Evolutionary conservation across 768 basidiomycete genomes (phyloP).

Genomic region (Nevesoporus exiguus): DNA sequence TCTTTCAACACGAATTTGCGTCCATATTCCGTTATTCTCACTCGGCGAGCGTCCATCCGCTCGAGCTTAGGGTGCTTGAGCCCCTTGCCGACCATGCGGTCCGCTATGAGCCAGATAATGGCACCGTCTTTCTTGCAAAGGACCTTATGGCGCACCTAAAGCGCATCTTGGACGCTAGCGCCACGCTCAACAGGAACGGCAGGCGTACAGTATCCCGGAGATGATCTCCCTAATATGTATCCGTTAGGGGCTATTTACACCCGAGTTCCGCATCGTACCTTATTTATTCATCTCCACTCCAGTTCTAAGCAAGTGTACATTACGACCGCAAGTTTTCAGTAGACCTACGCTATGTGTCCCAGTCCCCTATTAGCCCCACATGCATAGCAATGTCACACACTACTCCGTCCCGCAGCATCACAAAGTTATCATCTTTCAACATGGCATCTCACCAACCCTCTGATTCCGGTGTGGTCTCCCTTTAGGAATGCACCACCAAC

Average conservation of each 20-base stretch:
- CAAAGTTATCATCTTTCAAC: background rate
- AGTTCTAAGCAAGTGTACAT: slow-evolving; percentile 18
- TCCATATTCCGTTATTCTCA: slow-evolving; percentile 60
- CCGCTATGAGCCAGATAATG: slow-evolving; percentile 57
- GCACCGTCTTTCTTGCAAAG: slow-evolving; percentile 56
- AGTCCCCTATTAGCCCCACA: background rate
- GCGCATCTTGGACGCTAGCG: slow-evolving; percentile 27
- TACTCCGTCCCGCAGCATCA: background rate
- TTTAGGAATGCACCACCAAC: slow-evolving; percentile 3
- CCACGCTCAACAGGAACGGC: slow-evolving; percentile 12
- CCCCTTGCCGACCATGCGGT: slow-evolving; percentile 44
- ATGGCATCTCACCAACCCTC: slow-evolving; percentile 8
- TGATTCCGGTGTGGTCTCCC: slow-evolving; percentile 2
- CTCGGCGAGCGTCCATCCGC: slow-evolving; percentile 37
- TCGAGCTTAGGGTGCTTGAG: slow-evolving; percentile 48
- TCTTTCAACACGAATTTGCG: slow-evolving; percentile 53
- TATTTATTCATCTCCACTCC: slow-evolving; percentile 9
- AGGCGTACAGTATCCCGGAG: slow-evolving; percentile 6
- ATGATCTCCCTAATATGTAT: slow-evolving; percentile 4
- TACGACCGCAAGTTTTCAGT: slow-evolving; percentile 6
- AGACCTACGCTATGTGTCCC: background rate
- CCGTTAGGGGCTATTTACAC: background rate
- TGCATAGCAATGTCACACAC: background rate
- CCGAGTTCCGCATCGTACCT: background rate
- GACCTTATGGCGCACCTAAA: slow-evolving; percentile 33